These are phyloP conservation scores for Pseudocercospora cruenta DNA, from an alignment of 2,329 filamentous ascomycete species.

Conservation along the genomic window DNA sequence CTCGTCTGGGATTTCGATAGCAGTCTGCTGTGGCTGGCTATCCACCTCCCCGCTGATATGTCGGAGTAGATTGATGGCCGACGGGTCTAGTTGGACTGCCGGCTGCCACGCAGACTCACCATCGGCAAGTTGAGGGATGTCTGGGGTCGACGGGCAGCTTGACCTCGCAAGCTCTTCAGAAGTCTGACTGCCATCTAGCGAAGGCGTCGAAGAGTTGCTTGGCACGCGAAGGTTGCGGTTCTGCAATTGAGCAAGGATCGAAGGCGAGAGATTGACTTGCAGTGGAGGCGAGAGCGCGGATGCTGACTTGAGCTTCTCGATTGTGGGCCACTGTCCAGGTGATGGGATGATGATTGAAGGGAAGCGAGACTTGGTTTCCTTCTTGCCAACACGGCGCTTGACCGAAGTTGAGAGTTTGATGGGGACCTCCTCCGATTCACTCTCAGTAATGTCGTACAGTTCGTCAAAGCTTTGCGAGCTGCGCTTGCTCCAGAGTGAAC, in stretches of 20 bases:
- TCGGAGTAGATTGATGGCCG: slow-evolving; percentile 78
- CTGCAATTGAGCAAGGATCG: slow-evolving; percentile 70
- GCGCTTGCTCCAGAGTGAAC: slow-evolving; percentile 61
- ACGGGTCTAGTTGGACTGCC: slow-evolving; percentile 68
- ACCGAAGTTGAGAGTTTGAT: slow-evolving; percentile 57
- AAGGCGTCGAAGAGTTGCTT: slow-evolving; percentile 78
- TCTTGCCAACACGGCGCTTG: slow-evolving; percentile 43
- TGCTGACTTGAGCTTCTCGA: slow-evolving; percentile 55
- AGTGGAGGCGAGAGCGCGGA: slow-evolving; percentile 53
- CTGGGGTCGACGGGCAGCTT: slow-evolving; percentile 83
- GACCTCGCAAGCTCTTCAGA: slow-evolving; percentile 84
- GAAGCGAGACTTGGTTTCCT: slow-evolving; percentile 49
- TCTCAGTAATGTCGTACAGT: slow-evolving; percentile 82
- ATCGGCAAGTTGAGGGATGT: slow-evolving; percentile 60
- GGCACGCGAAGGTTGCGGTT: slow-evolving; percentile 64
- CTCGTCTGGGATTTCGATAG: slow-evolving; percentile 54
- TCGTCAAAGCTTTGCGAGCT: slow-evolving; percentile 81
- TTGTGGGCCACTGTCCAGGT: slow-evolving; percentile 59
- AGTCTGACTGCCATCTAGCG: slow-evolving; percentile 82
- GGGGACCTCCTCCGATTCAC: slow-evolving; percentile 64
- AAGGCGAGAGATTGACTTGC: slow-evolving; percentile 43
- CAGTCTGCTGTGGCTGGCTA: slow-evolving; percentile 35
- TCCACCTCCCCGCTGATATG: slow-evolving; percentile 63
- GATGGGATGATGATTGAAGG: slow-evolving; percentile 64
- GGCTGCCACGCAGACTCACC: slow-evolving; percentile 67